Evolutionary conservation across 2,329 filamentous ascomycete genomes (phyloP).

Genomic region (Nothomitra cinnamomea): DNA sequence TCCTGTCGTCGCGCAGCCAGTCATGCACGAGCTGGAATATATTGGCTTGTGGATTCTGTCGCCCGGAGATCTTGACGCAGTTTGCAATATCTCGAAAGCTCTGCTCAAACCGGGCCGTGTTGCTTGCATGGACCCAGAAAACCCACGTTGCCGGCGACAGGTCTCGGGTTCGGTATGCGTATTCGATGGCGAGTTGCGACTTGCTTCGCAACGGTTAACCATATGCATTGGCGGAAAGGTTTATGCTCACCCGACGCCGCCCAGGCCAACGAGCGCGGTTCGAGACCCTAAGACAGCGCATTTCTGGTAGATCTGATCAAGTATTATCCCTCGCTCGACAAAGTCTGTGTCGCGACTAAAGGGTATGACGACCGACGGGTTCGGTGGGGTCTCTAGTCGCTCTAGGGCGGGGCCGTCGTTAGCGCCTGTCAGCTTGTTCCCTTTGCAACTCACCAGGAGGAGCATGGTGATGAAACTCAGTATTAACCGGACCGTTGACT

Average conservation of each 20-base stretch:
- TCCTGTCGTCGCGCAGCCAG: slow-evolving; percentile 16
- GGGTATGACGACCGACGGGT: slow-evolving; percentile 13
- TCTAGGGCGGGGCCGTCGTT: no score
- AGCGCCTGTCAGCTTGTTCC: no score
- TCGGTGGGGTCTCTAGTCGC: slow-evolving; percentile 12
- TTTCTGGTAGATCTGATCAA: slow-evolving; percentile 16
- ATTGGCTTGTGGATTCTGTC: slow-evolving; percentile 19
- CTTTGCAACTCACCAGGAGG: no score
- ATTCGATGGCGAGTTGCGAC: slow-evolving; percentile 7
- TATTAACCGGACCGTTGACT: no score
- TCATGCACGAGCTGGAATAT: slow-evolving; percentile 21
- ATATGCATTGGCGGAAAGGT: no score
- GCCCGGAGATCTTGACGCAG: slow-evolving; percentile 16
- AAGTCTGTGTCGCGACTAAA: background rate
- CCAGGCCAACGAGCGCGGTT: background rate
- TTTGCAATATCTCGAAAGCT: slow-evolving; percentile 21
- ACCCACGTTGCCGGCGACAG: background rate
- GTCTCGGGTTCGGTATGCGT: background rate
- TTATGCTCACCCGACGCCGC: slow-evolving; percentile 4
- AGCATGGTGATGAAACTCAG: no score
- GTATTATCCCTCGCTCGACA: slow-evolving; percentile 10
- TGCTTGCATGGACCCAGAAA: slow-evolving; percentile 7
- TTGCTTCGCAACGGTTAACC: background rate
- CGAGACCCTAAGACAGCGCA: background rate
- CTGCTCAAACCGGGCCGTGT: slow-evolving; percentile 18